Conservation (phyloP, 495 filamentous ascomycete species). For the Jackrogersella multiformis region DNA sequence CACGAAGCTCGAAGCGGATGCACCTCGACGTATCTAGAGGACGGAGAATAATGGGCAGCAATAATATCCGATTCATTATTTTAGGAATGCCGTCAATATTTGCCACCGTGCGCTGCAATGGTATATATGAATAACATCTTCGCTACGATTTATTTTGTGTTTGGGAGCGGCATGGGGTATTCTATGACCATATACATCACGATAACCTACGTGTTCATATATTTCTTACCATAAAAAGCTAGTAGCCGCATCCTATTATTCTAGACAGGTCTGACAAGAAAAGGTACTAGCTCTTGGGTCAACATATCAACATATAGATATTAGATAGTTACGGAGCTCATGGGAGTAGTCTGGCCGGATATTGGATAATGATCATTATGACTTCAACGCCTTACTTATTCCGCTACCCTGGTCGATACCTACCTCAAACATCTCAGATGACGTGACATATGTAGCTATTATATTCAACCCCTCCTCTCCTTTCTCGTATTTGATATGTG, state of each 20-base stretch:
- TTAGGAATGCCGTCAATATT: not conserved
- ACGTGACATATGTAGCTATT: not conserved
- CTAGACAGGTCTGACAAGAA: not conserved
- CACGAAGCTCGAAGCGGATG: not conserved
- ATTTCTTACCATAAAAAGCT: not conserved
- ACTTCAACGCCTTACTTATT: not conserved
- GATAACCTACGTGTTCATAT: not conserved
- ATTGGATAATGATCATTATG: conserved; percentile 2
- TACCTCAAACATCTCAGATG: not conserved
- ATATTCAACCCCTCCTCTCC: not conserved
- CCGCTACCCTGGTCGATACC: not conserved
- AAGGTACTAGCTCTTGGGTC: not conserved
- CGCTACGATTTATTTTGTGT: not conserved
- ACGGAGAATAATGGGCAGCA: not conserved
- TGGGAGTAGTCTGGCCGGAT: not conserved
- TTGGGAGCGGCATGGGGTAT: not conserved
- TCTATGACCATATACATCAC: conserved; percentile 5
- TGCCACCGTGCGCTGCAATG: not conserved
- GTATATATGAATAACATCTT: not conserved
- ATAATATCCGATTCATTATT: not conserved
- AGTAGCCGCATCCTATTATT: too few relatives aligned
- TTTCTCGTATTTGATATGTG: not conserved
- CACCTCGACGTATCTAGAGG: not conserved
- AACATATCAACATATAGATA: not conserved
- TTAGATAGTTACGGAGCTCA: not conserved